Percentiles rank a stretch among this genome's conserved stretches.
These are phyloP conservation scores for Xylariaceae sp. DNA, from an alignment of 2,329 filamentous ascomycete species.

Conservation along the genomic window DNA sequence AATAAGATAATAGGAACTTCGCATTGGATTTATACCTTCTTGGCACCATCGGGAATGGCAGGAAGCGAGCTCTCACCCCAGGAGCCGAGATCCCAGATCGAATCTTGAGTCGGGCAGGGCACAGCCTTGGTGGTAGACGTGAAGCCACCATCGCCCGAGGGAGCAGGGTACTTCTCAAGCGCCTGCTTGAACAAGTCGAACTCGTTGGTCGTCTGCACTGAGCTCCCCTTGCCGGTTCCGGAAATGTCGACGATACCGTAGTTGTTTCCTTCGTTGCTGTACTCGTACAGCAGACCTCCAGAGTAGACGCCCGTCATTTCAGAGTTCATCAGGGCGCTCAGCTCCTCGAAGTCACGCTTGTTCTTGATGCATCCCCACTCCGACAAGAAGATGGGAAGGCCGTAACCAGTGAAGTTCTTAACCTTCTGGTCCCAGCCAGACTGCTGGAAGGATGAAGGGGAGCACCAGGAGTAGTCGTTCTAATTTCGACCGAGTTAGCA, in stretches of 20 bases:
- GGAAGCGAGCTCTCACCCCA: constrained; percentile 43
- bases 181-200: constrained; percentile 52
- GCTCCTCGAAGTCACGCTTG: constrained; percentile 74
- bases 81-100: constrained; percentile 46
- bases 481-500: constrained; percentile 19
- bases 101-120: constrained; percentile 46
- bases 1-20: background rate
- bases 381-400: constrained; percentile 86
- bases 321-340: constrained; percentile 68
- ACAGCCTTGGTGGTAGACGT: constrained; percentile 42
- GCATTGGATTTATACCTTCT: constrained; percentile 28
- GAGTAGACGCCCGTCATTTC: constrained; percentile 91
- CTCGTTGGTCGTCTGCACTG: constrained; percentile 55
- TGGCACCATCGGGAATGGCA: constrained; percentile 45
- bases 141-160: constrained; percentile 47
- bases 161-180: constrained; percentile 45
- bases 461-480: constrained; percentile 87
- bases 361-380: constrained; percentile 89
- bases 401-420: constrained; percentile 78
- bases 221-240: constrained; percentile 44
- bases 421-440: constrained; percentile 88
- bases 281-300: constrained; percentile 94
- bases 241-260: constrained; percentile 73
- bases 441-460: constrained; percentile 57
- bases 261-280: constrained; percentile 70